Percentiles rank a stretch among this genome's conserved stretches.
These are phyloP conservation scores for Castanea mollissima DNA, from an alignment of 306 rosid genomes.

Conservation along the genomic window DNA sequence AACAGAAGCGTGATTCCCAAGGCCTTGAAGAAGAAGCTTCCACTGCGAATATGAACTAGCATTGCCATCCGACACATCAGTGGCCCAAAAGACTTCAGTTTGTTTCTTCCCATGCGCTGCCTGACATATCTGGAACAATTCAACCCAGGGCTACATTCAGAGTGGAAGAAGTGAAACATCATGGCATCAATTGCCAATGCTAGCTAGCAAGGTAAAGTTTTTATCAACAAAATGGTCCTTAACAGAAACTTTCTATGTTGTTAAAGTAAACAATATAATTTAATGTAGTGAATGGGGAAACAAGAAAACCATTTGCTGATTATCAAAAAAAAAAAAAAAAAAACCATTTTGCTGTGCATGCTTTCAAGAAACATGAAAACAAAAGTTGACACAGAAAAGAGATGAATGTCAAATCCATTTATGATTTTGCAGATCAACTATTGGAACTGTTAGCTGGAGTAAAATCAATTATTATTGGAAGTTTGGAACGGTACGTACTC, in stretches of 20 bases:
- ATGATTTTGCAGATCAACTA: not conserved
- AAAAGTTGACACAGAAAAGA: not conserved
- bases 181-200: not conserved
- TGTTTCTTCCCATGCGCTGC: slow-evolving; percentile 91
- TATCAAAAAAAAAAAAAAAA: not conserved
- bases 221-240: not conserved
- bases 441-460: not conserved
- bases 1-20: slow-evolving; percentile 78
- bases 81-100: slow-evolving; percentile 75
- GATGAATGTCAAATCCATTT: not conserved
- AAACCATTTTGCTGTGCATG: not conserved
- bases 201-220: not conserved
- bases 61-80: slow-evolving; percentile 52
- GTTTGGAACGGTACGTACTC: slow-evolving; percentile 51
- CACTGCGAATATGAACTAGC: slow-evolving; percentile 66
- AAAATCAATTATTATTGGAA: not conserved
- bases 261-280: not conserved
- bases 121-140: slow-evolving; percentile 48
- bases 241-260: not conserved
- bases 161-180: not conserved
- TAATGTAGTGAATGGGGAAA: not conserved
- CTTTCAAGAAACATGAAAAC: not conserved
- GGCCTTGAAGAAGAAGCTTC: slow-evolving; percentile 97
- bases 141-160: not conserved
- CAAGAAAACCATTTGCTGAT: not conserved